Conservation (phyloP, 1,284 basidiomycete genomes). For the Malassezia sympodialis region DNA sequence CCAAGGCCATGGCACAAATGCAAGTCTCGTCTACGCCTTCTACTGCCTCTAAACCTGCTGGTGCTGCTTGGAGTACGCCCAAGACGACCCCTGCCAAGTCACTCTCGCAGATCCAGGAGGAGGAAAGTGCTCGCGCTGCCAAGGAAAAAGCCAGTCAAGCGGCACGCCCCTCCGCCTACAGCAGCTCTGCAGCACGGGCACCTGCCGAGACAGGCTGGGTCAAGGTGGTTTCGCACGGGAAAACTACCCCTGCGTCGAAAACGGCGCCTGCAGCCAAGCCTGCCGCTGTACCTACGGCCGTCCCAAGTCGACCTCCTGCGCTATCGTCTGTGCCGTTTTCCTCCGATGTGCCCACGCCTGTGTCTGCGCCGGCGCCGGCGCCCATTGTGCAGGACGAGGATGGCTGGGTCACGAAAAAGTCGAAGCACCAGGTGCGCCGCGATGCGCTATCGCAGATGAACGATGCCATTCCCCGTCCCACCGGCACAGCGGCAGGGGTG, state of each 20-base stretch:
- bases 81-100: conserved; percentile 63
- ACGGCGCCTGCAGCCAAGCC: conserved; percentile 1
- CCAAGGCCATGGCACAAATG: conserved; percentile 46
- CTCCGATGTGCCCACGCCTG: neutral
- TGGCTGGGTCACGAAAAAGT: conserved; percentile 16
- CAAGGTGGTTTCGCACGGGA: conserved; percentile 6
- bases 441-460: conserved; percentile 17
- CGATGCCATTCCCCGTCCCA: conserved; percentile 14
- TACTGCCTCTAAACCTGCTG: conserved; percentile 52
- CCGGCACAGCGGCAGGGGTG: neutral
- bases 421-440: conserved; percentile 12
- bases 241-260: neutral
- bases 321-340: neutral
- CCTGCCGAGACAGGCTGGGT: conserved; percentile 53
- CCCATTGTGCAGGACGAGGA: neutral
- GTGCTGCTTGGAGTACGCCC: conserved; percentile 31
- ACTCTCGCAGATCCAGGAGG: conserved; percentile 97
- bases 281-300: neutral
- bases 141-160: conserved; percentile 48
- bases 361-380: neutral
- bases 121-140: conserved; percentile 59
- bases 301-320: conserved; percentile 3
- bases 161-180: conserved; percentile 53
- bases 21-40: conserved; percentile 56
- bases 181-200: conserved; percentile 61